Evolutionary conservation across 345 rosid genomes (phyloP), one percentile per base, ranked within the genome.

Genomic region (Trapa bicornis): DNA sequence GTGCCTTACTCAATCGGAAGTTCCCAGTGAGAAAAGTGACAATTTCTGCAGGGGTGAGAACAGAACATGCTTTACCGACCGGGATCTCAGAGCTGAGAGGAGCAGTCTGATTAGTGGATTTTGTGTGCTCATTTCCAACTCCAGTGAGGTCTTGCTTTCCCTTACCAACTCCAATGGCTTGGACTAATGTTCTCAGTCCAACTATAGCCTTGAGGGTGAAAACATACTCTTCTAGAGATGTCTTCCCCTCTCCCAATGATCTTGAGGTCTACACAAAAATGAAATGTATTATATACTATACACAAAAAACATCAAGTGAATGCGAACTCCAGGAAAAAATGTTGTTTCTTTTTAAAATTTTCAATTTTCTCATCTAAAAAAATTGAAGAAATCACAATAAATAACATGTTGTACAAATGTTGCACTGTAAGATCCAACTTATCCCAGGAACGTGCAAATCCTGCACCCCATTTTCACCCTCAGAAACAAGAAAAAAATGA

Each of bases 1-100:
- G 68, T 11, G 89, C 87, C 80, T 91, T 91, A 77, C 97, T 87
- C 73, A 91, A 76, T 73, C 96, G 80, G 71, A 75, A 80, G 65
- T 79, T 82, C 63, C 97, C 96, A 0, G 87, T 88, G 65, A 88
- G 80, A 68, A 83, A 84, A 48, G 80, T 78, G 73, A 87, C 78
- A 33, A 91, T 87, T 65, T 88, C 91, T 5, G 64, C 43, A 48
- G 85, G 52, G 1, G 89, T 74, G 67, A 91, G 97, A 13, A 54
- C 47, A 3, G 89, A 76, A 39, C 87, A 83, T 33, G 86, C 87
- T 74, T 84, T 87, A 61, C 89, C 87, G 37, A 72, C 68, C 47
- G 85, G 93, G 72, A 87, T 77, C 50, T 85, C 85, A 13, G 83
- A 78, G 70, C 77, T 76, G 64, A 65, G 63, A 68, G 81, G 48